A percentile compares a stretch with the other conserved stretches of the same genome.
phyloP scores from a whole-genome alignment of 371 early-diverging fungal genomes.

The Chytridium lagenaria region DNA sequence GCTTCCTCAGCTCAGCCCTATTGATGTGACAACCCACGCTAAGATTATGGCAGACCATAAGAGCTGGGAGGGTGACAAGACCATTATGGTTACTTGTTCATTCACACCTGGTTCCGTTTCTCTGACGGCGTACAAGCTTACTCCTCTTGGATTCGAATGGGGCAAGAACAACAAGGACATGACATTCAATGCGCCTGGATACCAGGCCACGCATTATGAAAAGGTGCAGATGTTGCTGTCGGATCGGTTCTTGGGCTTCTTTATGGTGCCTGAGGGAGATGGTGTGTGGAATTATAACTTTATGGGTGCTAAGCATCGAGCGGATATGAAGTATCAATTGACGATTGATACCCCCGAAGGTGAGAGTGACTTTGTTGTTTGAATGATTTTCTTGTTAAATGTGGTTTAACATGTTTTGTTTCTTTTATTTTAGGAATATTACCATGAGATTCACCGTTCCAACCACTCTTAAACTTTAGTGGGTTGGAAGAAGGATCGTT shows the following conservation, averaged over 20 bases:
- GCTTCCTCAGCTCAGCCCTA: constrained; percentile 86
- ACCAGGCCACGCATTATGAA: constrained; percentile 87
- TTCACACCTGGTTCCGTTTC: constrained; percentile 98
- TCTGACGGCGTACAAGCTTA: constrained; percentile 92
- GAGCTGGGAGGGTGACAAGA: constrained; percentile 95
- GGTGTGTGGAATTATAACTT: constrained; percentile 97
- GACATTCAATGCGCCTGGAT: constrained; percentile 83
- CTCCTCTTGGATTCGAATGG: constrained; percentile 96
- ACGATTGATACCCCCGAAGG: constrained; percentile 87
- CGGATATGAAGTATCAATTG: constrained; percentile 90
- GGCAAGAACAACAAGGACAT: constrained; percentile 70
- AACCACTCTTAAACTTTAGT: constrained; percentile 93
- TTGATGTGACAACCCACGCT: constrained; percentile 91
- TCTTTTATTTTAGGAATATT: constrained; percentile 72
- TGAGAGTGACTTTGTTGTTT: constrained; percentile 1
- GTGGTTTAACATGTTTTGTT: neutral
- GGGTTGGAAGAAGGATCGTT: constrained; percentile 73
- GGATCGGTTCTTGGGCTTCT: constrained; percentile 95
- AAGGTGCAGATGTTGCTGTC: constrained; percentile 94
- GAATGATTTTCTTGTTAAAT: neutral
- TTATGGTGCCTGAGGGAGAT: constrained; percentile 92
- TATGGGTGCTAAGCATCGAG: constrained; percentile 90
- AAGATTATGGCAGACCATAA: constrained; percentile 84
- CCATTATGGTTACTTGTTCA: constrained; percentile 87
- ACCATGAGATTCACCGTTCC: constrained; percentile 94